Percentiles rank a stretch among this genome's conserved stretches.
phyloP scores from a whole-genome alignment of 2,329 filamentous ascomycete genomes.

The Scortechinia acanthostroma region DNA sequence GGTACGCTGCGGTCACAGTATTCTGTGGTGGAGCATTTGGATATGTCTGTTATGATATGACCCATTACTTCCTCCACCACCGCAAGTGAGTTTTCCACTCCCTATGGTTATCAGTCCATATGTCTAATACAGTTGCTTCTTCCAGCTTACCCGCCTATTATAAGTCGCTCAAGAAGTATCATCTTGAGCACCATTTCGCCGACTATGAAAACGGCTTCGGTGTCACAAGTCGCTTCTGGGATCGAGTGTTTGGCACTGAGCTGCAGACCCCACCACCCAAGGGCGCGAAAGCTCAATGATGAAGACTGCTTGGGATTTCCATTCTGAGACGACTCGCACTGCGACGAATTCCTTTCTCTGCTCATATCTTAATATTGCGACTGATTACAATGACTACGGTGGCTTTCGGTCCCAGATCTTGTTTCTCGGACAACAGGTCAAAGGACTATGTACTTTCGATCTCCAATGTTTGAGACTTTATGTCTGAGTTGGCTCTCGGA shows the following conservation, averaged over 20 bases:
- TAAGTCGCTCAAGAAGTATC: constrained; percentile 90
- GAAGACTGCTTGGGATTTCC: too few relatives aligned
- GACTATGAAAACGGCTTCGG: constrained; percentile 97
- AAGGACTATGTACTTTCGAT: too few relatives aligned
- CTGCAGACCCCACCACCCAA: constrained; percentile 26
- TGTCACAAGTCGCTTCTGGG: constrained; percentile 95
- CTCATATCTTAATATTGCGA: too few relatives aligned
- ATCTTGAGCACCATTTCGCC: constrained; percentile 92
- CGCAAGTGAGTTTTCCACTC: constrained; percentile 46
- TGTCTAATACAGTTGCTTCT: not conserved
- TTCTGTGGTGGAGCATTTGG: constrained; percentile 90
- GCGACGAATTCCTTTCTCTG: too few relatives aligned
- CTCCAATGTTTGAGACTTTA: too few relatives aligned
- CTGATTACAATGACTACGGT: too few relatives aligned
- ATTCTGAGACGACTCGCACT: too few relatives aligned
- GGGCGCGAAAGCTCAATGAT: not conserved
- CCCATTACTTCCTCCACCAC: constrained; percentile 98
- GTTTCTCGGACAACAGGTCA: too few relatives aligned
- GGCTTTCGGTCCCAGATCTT: too few relatives aligned
- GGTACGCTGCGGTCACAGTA: constrained; percentile 71
- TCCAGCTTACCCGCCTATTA: constrained; percentile 72
- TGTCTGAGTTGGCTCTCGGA: too few relatives aligned
- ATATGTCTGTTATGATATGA: constrained; percentile 93
- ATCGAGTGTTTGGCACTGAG: constrained; percentile 83
- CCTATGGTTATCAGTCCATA: not conserved